Evolutionary conservation across 2,329 filamentous ascomycete genomes (phyloP), one percentile per base, ranked within the genome.

Genomic region (Rutstroemia sp.): DNA sequence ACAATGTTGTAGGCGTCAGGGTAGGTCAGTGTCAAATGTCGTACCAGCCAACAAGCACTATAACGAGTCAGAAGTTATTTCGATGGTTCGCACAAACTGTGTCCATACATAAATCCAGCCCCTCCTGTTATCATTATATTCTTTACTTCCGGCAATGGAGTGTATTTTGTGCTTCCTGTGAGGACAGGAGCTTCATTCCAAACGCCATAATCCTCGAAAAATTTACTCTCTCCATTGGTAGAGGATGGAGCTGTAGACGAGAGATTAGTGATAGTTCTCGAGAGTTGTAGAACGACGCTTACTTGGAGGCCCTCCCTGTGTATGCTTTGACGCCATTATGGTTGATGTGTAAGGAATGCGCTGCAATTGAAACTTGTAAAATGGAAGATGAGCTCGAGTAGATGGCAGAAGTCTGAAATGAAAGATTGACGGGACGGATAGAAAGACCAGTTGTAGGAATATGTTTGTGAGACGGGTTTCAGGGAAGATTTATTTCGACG

Each of bases 71-170:
- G 63, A 54, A 55, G 41, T 57, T 46, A 25, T 48, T 49, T 23
- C 16, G 49, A 51, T 41, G 44, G 42, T 41, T 45, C 47, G 41
- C 54, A 58, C 47, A 52, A 54, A 37, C 18, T 50, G 42, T 58
- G 39, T 51, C 72, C 85, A 71, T 76, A 90, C 87, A 92, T 92
- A 76, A 94, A 94, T 64, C 89, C 89, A 60, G 88, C 88, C 54
- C 88, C 89, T 50, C 89, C 89, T 19, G 89, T 92, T 61, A 94
- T 80, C 79, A 92, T 85, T 65, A 92, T 91, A 67, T 90, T 92
- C 71, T 82, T 86, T 54, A 88, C 83, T 71, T 87, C 83, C 23
- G 78, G 74, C 5, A 85, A 75, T 45, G 87, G 83, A 66, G 85
- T 81, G 63, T 87, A 92, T 62, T 81, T 83, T 59, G 86, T 89